Evolutionary conservation across 306 rosid genomes (phyloP).

Genomic region (Pyrus communis): DNA sequence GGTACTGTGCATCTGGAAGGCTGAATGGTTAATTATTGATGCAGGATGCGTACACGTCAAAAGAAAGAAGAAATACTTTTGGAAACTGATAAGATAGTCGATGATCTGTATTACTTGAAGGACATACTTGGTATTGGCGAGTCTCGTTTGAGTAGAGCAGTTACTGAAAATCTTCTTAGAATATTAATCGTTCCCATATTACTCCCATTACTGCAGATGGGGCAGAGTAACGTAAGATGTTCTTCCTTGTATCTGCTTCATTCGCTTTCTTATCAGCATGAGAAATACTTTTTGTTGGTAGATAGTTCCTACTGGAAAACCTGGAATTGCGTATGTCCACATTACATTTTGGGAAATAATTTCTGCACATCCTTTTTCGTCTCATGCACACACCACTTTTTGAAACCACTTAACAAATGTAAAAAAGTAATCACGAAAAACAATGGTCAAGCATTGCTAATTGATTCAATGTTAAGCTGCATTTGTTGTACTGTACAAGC

Average conservation of each 20-base stretch:
- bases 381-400: not conserved
- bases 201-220: slow-evolving; percentile 41
- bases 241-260: not conserved
- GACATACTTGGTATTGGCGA: slow-evolving; percentile 56
- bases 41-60: slow-evolving; percentile 39
- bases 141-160: slow-evolving; percentile 38
- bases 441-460: not conserved
- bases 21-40: slow-evolving; percentile 14
- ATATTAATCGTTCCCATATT: slow-evolving; percentile 53
- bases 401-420: not conserved
- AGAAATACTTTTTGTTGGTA: slow-evolving; percentile 9
- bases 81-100: slow-evolving; percentile 58
- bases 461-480: not conserved
- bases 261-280: not conserved
- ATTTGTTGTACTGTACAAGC: not conserved
- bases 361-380: not conserved
- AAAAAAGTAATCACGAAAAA: not conserved
- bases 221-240: slow-evolving; percentile 48
- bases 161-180: slow-evolving; percentile 57
- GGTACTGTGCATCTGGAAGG: slow-evolving; percentile 1
- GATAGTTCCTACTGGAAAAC: not conserved
- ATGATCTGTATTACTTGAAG: slow-evolving; percentile 68
- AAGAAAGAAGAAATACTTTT: slow-evolving; percentile 44
- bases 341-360: not conserved
- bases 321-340: not conserved